Evolutionary conservation across 129 eudicot genomes (phyloP), one percentile per base, ranked within the genome.

Genomic region (Arctium minus): DNA sequence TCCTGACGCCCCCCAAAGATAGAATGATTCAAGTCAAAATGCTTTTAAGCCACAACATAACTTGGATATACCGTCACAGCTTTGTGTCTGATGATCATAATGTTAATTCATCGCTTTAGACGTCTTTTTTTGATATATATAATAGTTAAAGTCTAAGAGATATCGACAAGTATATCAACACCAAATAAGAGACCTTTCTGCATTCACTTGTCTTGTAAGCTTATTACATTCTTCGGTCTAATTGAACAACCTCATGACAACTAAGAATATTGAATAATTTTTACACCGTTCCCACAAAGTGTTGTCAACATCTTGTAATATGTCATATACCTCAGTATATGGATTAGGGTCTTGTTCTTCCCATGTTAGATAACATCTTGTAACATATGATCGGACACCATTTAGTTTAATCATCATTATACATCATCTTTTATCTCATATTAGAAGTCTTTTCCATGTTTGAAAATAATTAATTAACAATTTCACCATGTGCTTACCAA

Each of bases 1-100:
- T 15, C 82, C 80, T 22, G 27, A 22, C 27, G 27, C 6, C 13
- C 18, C 0, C 15, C 75, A 82, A 86, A 82, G 2, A 13, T 1
- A 0, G 67, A 80, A 40, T 71, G 7, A 12, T 10, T 72, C 2
- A 30, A 12, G 22, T 86, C 72, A 50, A 77, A 81, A 30, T 38
- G 48, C 60, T 85, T 76, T 76, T 31, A 83, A n/a, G 81, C 81
- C 8, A 17, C 22, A 2, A 46, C 75, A 31, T 71, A 37, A 8
- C 17, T 30, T 2, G 42, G 75, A 35, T 71, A 27, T 30, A 9
- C 12, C 22, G 33, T 9, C n/a, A 71, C 27, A 32, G 27, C 40
- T 6, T 40, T 40, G 6, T 40, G 46, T 40, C 8, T 40, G 2
- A 46, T 46, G 56, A 11, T 10, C 56, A 46, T 11, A 10, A 46